Conservation (phyloP, 805 yeast genomes). For the Metschnikowia kofuensis region DNA sequence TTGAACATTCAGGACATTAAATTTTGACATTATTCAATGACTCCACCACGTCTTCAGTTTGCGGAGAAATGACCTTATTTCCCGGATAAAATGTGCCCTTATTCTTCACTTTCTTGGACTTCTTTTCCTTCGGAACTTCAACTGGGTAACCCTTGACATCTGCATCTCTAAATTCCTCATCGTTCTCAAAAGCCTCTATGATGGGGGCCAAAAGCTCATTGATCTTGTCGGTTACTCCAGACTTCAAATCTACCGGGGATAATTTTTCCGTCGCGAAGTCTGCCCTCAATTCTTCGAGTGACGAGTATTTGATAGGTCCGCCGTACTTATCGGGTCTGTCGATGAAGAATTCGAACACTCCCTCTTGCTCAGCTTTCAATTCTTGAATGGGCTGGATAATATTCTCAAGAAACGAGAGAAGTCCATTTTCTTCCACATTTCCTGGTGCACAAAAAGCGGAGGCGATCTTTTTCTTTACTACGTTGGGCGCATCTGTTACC, state of each 20-base stretch:
- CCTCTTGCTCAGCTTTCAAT: slow-evolving; percentile 55
- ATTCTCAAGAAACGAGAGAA: slow-evolving; percentile 78
- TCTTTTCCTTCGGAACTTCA: slow-evolving; percentile 56
- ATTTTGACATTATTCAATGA: slow-evolving; percentile 33
- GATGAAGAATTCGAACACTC: slow-evolving; percentile 63
- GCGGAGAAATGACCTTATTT: slow-evolving; percentile 24
- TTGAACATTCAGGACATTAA: slow-evolving; percentile 17
- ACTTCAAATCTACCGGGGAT: slow-evolving; percentile 90
- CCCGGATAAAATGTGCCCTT: slow-evolving; percentile 93
- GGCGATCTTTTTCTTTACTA: slow-evolving; percentile 84
- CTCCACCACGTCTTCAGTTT: slow-evolving; percentile 24
- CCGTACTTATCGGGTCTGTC: slow-evolving; percentile 97
- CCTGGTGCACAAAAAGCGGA: slow-evolving; percentile 97
- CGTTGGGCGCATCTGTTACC: slow-evolving; percentile 82
- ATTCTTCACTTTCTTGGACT: slow-evolving; percentile 75
- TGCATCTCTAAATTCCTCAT: slow-evolving; percentile 72
- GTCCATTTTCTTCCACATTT: slow-evolving; percentile 81
- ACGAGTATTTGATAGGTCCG: slow-evolving; percentile 75
- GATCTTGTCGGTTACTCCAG: slow-evolving; percentile 86
- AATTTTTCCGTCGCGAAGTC: slow-evolving; percentile 74
- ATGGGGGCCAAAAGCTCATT: slow-evolving; percentile 81
- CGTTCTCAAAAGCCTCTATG: slow-evolving; percentile 60
- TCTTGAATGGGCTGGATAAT: slow-evolving; percentile 86
- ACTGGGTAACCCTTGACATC: slow-evolving; percentile 82
- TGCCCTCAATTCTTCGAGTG: slow-evolving; percentile 64